Conservation (phyloP, 495 filamentous ascomycete species). For the Amphirosellinia nigrospora region DNA sequence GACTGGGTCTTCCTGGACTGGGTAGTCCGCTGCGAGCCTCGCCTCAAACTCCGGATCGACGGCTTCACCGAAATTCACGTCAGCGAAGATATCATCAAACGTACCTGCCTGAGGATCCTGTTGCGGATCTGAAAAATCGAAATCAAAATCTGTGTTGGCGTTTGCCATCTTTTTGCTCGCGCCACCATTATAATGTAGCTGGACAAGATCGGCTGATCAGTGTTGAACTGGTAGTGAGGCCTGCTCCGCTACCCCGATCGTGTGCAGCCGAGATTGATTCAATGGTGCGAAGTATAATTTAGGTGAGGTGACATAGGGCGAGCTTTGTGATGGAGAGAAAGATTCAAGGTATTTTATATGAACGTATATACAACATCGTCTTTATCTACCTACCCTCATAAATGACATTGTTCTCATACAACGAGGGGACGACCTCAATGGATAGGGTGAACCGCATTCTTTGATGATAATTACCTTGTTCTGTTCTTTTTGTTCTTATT, state of each 20-base stretch:
- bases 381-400: not conserved
- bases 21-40: slow-evolving; percentile 15
- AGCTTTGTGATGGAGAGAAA: not conserved
- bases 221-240: slow-evolving; percentile 6
- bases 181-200: not conserved
- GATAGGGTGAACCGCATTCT: not conserved
- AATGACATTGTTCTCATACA: slow-evolving; percentile 10
- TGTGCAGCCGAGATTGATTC: not conserved
- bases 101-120: not conserved
- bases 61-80: not conserved
- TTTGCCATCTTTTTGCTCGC: not conserved
- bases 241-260: slow-evolving; percentile 4
- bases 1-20: not conserved
- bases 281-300: slow-evolving; percentile 1
- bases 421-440: not conserved
- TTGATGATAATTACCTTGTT: slow-evolving; percentile 6
- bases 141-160: not conserved
- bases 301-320: not conserved
- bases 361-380: not conserved
- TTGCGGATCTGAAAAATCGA: not conserved
- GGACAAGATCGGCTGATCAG: not conserved
- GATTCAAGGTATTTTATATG: not conserved
- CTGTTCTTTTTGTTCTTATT: not conserved
- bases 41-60: not conserved
- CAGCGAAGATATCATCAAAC: not conserved